Conservation (phyloP, 352 stramenopile species). For the Pythium plurisporium region DNA sequence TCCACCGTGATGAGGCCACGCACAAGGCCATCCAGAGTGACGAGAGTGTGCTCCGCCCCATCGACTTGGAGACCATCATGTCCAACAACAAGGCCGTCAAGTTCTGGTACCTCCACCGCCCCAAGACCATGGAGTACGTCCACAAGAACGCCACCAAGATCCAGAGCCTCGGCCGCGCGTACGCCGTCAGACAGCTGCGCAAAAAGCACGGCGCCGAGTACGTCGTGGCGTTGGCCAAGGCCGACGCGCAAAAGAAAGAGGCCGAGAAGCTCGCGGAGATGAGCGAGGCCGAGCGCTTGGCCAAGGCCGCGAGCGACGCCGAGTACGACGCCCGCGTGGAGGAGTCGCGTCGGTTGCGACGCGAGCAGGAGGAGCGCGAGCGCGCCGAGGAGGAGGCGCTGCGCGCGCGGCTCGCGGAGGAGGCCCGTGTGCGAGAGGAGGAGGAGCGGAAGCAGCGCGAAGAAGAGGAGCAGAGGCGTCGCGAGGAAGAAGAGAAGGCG, state of each 20-base stretch:
- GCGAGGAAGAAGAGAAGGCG: conserved; percentile 20
- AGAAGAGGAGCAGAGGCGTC: conserved; percentile 8
- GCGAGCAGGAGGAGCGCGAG: conserved; percentile 72
- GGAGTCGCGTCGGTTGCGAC: conserved; percentile 69
- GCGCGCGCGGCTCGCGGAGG: conserved; percentile 44
- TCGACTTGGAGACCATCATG: conserved; percentile 87
- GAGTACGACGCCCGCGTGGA: conserved; percentile 79
- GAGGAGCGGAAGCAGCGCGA: conserved; percentile 29
- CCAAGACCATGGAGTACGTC: conserved; percentile 88
- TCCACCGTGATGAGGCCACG: conserved; percentile 73
- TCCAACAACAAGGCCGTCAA: conserved; percentile 84
- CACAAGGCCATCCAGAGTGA: conserved; percentile 79
- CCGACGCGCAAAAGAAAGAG: conserved; percentile 61
- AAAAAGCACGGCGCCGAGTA: conserved; percentile 79
- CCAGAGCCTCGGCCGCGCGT: conserved; percentile 72
- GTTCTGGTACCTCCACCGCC: conserved; percentile 86
- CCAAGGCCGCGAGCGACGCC: conserved; percentile 39
- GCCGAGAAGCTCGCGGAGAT: conserved; percentile 62
- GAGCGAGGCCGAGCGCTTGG: conserved; percentile 48
- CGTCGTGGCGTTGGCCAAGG: conserved; percentile 65
- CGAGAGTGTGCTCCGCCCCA: conserved; percentile 67
- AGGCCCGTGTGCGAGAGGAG: conserved; percentile 33
- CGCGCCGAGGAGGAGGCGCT: conserved; percentile 48
- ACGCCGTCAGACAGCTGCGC: conserved; percentile 66
- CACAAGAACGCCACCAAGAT: conserved; percentile 88